These are phyloP conservation scores for Gentiana macrophylla DNA, from an alignment of 257 asterid genomes.

Conservation along the genomic window DNA sequence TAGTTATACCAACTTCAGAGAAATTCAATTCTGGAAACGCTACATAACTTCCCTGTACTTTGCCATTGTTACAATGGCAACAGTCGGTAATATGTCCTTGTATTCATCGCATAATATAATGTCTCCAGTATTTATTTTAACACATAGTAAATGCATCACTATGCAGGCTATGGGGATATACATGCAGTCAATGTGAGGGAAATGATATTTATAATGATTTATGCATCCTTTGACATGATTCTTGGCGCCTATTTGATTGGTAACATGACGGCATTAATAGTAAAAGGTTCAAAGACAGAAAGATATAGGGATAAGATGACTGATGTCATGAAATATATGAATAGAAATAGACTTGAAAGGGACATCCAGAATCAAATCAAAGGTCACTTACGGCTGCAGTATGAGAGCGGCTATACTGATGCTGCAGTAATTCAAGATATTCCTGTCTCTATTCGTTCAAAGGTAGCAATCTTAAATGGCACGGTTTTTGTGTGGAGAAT, in stretches of 20 bases:
- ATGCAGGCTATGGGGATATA: slow-evolving; percentile 60
- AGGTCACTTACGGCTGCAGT: slow-evolving; percentile 54
- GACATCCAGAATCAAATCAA: slow-evolving; percentile 38
- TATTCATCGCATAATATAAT: too few relatives aligned
- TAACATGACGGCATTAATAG: slow-evolving; percentile 74
- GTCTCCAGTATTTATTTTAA: too few relatives aligned
- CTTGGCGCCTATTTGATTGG: slow-evolving; percentile 74
- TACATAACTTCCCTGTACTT: slow-evolving; percentile 57
- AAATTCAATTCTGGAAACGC: slow-evolving; percentile 69
- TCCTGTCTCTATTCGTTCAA: slow-evolving; percentile 51
- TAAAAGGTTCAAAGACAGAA: slow-evolving; percentile 67
- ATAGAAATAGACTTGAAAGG: slow-evolving; percentile 50
- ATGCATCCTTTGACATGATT: slow-evolving; percentile 69
- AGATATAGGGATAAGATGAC: slow-evolving; percentile 61
- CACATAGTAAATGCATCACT: too few relatives aligned
- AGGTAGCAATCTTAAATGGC: slow-evolving; percentile 22
- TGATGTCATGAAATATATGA: slow-evolving; percentile 45
- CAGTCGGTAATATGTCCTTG: slow-evolving; percentile 39
- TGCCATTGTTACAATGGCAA: slow-evolving; percentile 69
- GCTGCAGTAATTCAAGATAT: slow-evolving; percentile 49
- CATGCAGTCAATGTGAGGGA: slow-evolving; percentile 63
- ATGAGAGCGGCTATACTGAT: slow-evolving; percentile 36
- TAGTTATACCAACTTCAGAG: slow-evolving; percentile 42
- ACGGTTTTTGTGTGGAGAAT: too few relatives aligned
- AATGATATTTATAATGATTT: slow-evolving; percentile 71